These are phyloP conservation scores for Solanum arcanum DNA, from an alignment of 257 asterid genomes.

Conservation along the genomic window DNA sequence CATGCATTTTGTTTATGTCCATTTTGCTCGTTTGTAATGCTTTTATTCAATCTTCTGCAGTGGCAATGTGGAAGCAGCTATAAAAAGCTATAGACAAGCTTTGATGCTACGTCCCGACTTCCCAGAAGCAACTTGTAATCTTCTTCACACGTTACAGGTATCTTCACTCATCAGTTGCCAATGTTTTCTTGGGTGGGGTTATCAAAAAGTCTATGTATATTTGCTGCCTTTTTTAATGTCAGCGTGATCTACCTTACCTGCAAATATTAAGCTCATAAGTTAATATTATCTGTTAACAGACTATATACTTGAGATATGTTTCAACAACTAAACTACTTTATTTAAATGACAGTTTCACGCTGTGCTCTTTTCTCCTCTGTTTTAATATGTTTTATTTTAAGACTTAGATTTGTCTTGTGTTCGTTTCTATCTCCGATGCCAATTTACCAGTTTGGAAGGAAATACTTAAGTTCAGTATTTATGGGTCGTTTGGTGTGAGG, in stretches of 20 bases:
- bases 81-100: constrained; percentile 88
- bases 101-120: constrained; percentile 84
- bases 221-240: neutral
- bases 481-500: no score
- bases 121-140: constrained; percentile 98
- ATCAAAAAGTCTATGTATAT: neutral
- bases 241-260: neutral
- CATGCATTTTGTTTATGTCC: neutral
- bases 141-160: constrained; percentile 97
- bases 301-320: neutral
- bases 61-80: constrained; percentile 85
- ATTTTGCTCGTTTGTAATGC: neutral
- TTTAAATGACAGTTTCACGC: neutral
- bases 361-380: neutral
- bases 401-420: neutral
- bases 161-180: neutral
- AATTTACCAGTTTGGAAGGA: neutral
- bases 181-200: neutral
- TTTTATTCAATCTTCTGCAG: constrained; percentile 18
- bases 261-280: neutral
- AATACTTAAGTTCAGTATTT: neutral
- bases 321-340: neutral
- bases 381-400: neutral
- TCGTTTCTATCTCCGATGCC: neutral
- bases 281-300: neutral